Evolutionary conservation across 495 filamentous ascomycete genomes (phyloP).

Genomic region (Evansstolkia leycettana): DNA sequence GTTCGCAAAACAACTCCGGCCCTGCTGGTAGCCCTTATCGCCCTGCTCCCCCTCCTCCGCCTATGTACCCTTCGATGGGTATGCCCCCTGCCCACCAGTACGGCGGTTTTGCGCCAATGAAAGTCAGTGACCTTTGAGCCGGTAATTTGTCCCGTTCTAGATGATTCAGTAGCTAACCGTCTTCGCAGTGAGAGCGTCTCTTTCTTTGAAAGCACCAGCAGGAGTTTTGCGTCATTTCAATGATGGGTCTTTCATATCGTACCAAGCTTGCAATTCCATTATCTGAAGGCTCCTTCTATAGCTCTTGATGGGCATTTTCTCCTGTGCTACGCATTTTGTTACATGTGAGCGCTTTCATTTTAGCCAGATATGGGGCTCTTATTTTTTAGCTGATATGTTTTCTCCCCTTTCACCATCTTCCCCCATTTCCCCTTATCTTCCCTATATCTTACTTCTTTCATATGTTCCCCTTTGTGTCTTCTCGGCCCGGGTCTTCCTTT

Average conservation of each 20-base stretch:
- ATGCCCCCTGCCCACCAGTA: conserved; percentile 65
- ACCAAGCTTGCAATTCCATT: conserved; percentile 28
- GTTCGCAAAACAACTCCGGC: conserved; percentile 98
- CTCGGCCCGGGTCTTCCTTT: conserved; percentile 19
- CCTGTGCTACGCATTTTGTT: conserved; percentile 33
- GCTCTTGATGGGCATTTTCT: conserved; percentile 37
- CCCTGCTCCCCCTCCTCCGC: conserved; percentile 82
- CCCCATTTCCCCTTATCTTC: conserved; percentile 6
- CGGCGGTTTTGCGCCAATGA: conserved; percentile 62
- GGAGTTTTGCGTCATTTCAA: conserved; percentile 37
- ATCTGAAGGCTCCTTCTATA: conserved; percentile 28
- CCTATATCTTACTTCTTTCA: conserved; percentile 6
- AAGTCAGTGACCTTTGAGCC: conserved; percentile 37
- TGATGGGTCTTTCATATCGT: conserved; percentile 34
- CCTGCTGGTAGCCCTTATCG: conserved; percentile 94
- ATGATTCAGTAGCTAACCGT: background rate
- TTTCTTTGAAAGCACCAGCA: conserved; percentile 36
- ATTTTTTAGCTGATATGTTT: conserved; percentile 9
- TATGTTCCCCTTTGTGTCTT: conserved; percentile 7
- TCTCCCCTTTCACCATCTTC: conserved; percentile 1
- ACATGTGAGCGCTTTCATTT: conserved; percentile 36
- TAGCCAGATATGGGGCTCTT: conserved; percentile 33
- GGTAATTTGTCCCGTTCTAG: no score
- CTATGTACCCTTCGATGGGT: conserved; percentile 77
- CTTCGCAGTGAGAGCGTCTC: conserved; percentile 20